A percentile compares a stretch with the other conserved stretches of the same genome.
Conservation (phyloP, 805 yeast species). For the Metschnikowia proteae region DNA sequence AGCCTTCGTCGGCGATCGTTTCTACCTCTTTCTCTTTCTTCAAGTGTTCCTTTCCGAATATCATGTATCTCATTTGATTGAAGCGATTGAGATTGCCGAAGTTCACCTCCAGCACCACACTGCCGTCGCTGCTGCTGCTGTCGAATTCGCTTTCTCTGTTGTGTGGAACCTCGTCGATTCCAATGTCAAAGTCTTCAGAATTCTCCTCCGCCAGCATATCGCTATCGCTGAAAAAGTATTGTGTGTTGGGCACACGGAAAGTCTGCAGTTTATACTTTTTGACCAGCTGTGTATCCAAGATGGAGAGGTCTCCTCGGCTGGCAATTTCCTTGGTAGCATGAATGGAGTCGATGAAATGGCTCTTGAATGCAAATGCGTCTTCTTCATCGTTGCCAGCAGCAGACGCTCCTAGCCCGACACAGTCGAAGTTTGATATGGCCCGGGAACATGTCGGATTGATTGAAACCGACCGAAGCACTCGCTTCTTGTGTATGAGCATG, state of each 20-base stretch:
- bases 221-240: slow-evolving; percentile 6
- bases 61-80: slow-evolving; percentile 32
- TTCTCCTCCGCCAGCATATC: slow-evolving; percentile 9
- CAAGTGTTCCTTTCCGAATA: slow-evolving; percentile 27
- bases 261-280: slow-evolving; percentile 39
- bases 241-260: slow-evolving; percentile 15
- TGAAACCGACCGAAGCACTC: slow-evolving; percentile 39
- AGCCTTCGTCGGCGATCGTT: slow-evolving; percentile 34
- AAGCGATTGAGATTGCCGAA: slow-evolving; percentile 28
- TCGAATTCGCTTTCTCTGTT: slow-evolving; percentile 20
- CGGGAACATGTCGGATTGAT: slow-evolving; percentile 20
- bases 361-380: slow-evolving; percentile 17
- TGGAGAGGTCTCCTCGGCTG: slow-evolving; percentile 3
- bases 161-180: slow-evolving; percentile 10
- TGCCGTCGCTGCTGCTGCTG: slow-evolving; percentile 10
- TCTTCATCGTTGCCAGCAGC: slow-evolving; percentile 10
- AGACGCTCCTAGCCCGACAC: slow-evolving; percentile 11
- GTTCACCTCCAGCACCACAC: slow-evolving; percentile 16
- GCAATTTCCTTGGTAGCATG: not conserved
- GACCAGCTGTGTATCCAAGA: slow-evolving; percentile 16
- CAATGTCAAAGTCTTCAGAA: slow-evolving; percentile 8
- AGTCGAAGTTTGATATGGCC: slow-evolving; percentile 6
- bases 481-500: slow-evolving; percentile 40
- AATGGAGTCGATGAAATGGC: slow-evolving; percentile 16
- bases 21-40: slow-evolving; percentile 19